phyloP scores from a whole-genome alignment of 768 basidiomycete species.

The Hydnomerulius pinastri region DNA sequence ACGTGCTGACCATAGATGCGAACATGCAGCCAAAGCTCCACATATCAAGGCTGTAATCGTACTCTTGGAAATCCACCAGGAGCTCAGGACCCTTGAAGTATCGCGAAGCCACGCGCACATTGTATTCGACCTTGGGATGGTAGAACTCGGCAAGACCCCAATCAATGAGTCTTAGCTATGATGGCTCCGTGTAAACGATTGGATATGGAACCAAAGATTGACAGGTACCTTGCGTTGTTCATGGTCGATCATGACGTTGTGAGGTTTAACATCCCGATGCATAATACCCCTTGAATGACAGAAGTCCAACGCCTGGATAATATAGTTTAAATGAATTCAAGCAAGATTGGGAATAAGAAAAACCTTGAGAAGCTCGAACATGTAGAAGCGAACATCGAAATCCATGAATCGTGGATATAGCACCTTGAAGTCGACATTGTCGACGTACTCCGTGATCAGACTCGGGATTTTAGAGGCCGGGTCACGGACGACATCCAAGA shows the following conservation, averaged over 20 bases:
- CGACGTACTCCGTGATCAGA: constrained; percentile 95
- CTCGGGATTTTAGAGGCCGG: constrained; percentile 96
- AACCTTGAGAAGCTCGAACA: constrained; percentile 94
- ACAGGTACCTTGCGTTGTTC: constrained; percentile 83
- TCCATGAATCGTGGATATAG: constrained; percentile 96
- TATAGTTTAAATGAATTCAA: background rate
- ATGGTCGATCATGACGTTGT: constrained; percentile 99
- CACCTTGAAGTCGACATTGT: constrained; percentile 97
- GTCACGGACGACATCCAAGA: constrained; percentile 95
- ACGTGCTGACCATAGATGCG: constrained; percentile 83
- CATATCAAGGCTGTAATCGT: constrained; percentile 97
- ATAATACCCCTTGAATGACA: constrained; percentile 99
- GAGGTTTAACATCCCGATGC: constrained; percentile 98
- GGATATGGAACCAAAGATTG: constrained; percentile 7
- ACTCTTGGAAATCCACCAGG: constrained; percentile 97
- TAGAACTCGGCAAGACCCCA: constrained; percentile 99
- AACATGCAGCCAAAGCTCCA: constrained; percentile 99
- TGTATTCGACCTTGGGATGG: constrained; percentile 96
- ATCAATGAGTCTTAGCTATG: constrained; percentile 90
- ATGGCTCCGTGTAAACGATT: constrained; percentile 12
- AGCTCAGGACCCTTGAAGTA: constrained; percentile 99
- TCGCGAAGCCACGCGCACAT: constrained; percentile 94
- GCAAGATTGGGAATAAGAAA: constrained; percentile 13
- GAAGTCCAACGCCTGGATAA: constrained; percentile 82
- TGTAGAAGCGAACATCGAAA: constrained; percentile 94